Evolutionary conservation across 371 early-diverging fungal species (phyloP).

Genomic region (Umbelopsis sp.): DNA sequence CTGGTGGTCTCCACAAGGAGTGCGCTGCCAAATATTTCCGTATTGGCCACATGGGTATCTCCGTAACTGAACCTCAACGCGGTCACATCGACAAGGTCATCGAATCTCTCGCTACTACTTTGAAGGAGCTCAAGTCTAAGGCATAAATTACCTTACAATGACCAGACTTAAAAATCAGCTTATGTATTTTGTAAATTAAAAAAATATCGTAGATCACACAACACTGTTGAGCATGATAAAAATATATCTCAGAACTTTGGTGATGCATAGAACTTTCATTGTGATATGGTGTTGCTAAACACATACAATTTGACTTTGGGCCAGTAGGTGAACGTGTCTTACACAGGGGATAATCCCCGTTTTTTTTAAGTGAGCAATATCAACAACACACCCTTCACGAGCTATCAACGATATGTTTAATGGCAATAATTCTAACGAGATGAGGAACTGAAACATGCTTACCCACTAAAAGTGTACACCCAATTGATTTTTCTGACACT

Average conservation of each 20-base stretch:
- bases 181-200: slow-evolving; percentile 15
- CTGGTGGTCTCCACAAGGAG: slow-evolving; percentile 91
- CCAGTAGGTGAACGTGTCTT: too few relatives aligned
- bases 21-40: slow-evolving; percentile 93
- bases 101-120: slow-evolving; percentile 2
- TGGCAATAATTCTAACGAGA: too few relatives aligned
- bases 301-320: too few relatives aligned
- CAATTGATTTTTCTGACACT: neutral
- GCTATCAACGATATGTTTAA: too few relatives aligned
- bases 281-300: too few relatives aligned
- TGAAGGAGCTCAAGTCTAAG: slow-evolving; percentile 18
- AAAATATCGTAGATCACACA: neutral
- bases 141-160: neutral
- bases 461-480: too few relatives aligned
- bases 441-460: neutral
- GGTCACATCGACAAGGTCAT: slow-evolving; percentile 16
- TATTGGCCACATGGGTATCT: slow-evolving; percentile 61
- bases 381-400: too few relatives aligned
- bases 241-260: too few relatives aligned
- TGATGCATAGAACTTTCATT: too few relatives aligned
- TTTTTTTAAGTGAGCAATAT: too few relatives aligned
- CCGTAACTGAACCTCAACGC: slow-evolving; percentile 12
- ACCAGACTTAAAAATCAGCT: neutral
- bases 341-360: too few relatives aligned
- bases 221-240: too few relatives aligned